Evolutionary conservation across 306 rosid species (phyloP).

Genomic region (Datisca glomerata): DNA sequence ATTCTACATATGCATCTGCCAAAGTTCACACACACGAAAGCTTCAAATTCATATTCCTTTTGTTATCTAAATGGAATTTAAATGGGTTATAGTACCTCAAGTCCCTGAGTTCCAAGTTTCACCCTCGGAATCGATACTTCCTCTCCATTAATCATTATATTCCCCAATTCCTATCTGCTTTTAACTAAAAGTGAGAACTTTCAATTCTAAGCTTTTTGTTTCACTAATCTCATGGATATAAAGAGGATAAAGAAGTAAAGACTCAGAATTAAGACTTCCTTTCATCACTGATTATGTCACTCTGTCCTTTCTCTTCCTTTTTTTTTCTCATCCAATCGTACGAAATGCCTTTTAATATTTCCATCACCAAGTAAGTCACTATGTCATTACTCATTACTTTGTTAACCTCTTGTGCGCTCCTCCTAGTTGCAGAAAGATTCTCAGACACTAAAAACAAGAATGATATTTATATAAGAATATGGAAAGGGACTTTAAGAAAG

Average conservation of each 20-base stretch:
- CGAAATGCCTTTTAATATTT: background rate
- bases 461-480: too few species aligned
- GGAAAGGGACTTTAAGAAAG: background rate
- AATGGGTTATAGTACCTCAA: conserved; percentile 21
- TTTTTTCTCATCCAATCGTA: background rate
- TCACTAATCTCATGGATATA: too few species aligned
- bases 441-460: background rate
- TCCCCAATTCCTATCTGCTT: background rate
- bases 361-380: background rate
- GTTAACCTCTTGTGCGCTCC: background rate
- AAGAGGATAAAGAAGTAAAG: too few species aligned
- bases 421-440: background rate
- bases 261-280: too few species aligned
- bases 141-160: conserved; percentile 19
- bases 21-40: too few species aligned
- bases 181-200: background rate
- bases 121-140: conserved; percentile 24
- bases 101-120: conserved; percentile 39
- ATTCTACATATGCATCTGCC: too few species aligned
- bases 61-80: background rate
- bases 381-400: background rate
- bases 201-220: background rate
- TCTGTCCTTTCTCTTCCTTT: background rate
- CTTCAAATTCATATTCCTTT: background rate
- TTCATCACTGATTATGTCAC: too few species aligned